Evolutionary conservation across 305 asterid species (phyloP).

Genomic region (Ajuga reptans): DNA sequence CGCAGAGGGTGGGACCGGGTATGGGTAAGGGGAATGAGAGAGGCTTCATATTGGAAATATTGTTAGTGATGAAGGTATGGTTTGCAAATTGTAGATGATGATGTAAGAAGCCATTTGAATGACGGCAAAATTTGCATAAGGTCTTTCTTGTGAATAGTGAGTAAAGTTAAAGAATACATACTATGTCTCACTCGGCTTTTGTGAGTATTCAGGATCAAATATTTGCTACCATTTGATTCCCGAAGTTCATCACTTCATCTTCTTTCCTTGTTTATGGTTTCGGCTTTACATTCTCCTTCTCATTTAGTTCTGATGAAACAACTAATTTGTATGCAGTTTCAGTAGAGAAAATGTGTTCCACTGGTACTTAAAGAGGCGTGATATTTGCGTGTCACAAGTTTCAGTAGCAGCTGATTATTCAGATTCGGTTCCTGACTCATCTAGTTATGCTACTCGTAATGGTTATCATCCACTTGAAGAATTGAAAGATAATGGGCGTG

Average conservation of each 20-base stretch:
- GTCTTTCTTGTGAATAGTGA: neutral
- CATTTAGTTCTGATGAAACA: slow-evolving; percentile 8
- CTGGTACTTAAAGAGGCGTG: slow-evolving; percentile 38
- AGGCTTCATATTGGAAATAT: slow-evolving; percentile 12
- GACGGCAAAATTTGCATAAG: neutral
- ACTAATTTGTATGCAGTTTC: slow-evolving; percentile 36
- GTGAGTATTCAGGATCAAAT: neutral
- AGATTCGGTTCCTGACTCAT: slow-evolving; percentile 67
- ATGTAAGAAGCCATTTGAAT: slow-evolving; percentile 13
- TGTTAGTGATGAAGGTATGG: neutral
- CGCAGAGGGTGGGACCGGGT: neutral
- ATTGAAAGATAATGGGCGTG: slow-evolving; percentile 40
- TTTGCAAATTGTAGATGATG: slow-evolving; percentile 13
- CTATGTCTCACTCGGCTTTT: neutral
- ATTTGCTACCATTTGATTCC: slow-evolving; percentile 3
- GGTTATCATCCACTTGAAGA: slow-evolving; percentile 86
- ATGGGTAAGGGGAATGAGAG: neutral
- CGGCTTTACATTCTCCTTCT: slow-evolving; percentile 17
- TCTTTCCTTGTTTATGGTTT: neutral
- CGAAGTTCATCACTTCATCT: too few relatives aligned
- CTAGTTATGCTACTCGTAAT: slow-evolving; percentile 36
- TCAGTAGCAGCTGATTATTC: slow-evolving; percentile 80
- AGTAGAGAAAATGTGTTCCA: slow-evolving; percentile 39
- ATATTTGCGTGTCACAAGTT: slow-evolving; percentile 41
- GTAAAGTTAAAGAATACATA: neutral